Percentiles rank a stretch among this genome's conserved stretches.
These are phyloP conservation scores for Aspergillus affinis DNA, from an alignment of 495 filamentous ascomycete genomes.

Conservation along the genomic window DNA sequence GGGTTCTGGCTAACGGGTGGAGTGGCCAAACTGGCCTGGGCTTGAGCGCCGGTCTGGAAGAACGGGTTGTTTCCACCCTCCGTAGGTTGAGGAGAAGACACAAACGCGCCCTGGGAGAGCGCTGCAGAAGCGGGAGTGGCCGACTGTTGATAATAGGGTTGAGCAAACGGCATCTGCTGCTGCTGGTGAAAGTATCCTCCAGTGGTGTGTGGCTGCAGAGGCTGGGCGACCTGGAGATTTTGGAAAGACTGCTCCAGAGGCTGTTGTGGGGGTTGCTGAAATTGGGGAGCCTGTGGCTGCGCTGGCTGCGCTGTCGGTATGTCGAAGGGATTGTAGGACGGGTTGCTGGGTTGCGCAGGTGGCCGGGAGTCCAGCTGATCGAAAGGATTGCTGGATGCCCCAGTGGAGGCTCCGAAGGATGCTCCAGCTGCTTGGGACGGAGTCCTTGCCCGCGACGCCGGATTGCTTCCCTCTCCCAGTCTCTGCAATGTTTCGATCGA, in stretches of 20 bases:
- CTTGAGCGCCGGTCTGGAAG: conserved; percentile 37
- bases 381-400: conserved; percentile 49
- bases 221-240: conserved; percentile 66
- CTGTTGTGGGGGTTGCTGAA: conserved; percentile 17
- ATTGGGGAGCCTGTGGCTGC: conserved; percentile 52
- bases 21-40: conserved; percentile 35
- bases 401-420: conserved; percentile 19
- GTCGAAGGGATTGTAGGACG: conserved; percentile 69
- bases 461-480: conserved; percentile 65
- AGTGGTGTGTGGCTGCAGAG: conserved; percentile 80
- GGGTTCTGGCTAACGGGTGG: conserved; percentile 31
- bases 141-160: conserved; percentile 52
- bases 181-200: conserved; percentile 68
- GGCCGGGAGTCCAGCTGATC: conserved; percentile 44
- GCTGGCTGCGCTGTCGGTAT: conserved; percentile 36
- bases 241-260: conserved; percentile 69
- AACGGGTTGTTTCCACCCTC: conserved; percentile 65
- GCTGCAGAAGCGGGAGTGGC: conserved; percentile 60
- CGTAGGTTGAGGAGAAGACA: conserved; percentile 41
- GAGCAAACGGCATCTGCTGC: conserved; percentile 48
- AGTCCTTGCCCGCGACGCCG: conserved; percentile 39
- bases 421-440: conserved; percentile 31
- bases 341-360: conserved; percentile 26
- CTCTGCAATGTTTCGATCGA: conserved; percentile 79
- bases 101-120: conserved; percentile 49